A percentile compares a stretch with the other conserved stretches of the same genome.
These are phyloP conservation scores for Mycena kentingensis DNA, from an alignment of 768 basidiomycete genomes.

Conservation along the genomic window DNA sequence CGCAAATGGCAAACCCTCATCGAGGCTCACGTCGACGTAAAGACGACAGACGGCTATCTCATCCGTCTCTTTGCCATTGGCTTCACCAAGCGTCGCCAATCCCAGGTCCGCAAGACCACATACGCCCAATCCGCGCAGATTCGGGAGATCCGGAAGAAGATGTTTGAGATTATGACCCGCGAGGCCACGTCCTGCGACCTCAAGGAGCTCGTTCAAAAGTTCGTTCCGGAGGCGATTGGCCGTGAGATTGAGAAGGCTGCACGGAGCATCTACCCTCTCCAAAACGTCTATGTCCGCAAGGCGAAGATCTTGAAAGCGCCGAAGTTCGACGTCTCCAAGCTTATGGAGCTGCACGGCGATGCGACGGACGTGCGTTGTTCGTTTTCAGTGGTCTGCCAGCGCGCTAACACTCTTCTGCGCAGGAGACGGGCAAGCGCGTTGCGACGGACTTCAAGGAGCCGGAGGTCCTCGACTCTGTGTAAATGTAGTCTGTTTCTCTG, in stretches of 20 bases:
- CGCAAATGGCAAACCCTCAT: conserved; percentile 99
- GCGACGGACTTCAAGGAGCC: conserved; percentile 98
- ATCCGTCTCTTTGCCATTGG: conserved; percentile 98
- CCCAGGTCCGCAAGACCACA: conserved; percentile 98
- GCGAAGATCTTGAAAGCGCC: conserved; percentile 99
- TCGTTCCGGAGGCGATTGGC: conserved; percentile 97
- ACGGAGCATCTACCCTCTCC: conserved; percentile 95
- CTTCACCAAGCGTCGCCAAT: conserved; percentile 96
- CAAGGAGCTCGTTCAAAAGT: conserved; percentile 98
- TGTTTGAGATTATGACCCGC: conserved; percentile 98
- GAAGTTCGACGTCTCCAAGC: conserved; percentile 93
- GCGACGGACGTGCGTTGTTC: conserved; percentile 77
- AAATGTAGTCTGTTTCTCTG: conserved; percentile 40
- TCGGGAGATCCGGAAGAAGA: conserved; percentile 97
- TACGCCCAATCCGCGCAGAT: conserved; percentile 96
- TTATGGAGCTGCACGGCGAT: conserved; percentile 96
- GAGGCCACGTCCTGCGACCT: conserved; percentile 94
- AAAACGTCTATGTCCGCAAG: conserved; percentile 99
- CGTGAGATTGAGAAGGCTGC: conserved; percentile 99
- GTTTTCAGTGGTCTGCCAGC: conserved; percentile 12
- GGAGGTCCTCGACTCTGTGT: conserved; percentile 89
- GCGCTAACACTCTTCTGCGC: conserved; percentile 11
- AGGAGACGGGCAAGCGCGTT: conserved; percentile 95
- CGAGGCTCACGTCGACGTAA: conserved; percentile 98
- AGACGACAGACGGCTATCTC: conserved; percentile 99